A percentile compares a stretch with the other conserved stretches of the same genome.
phyloP scores from a whole-genome alignment of 164 flowering plant genomes.

The Saururus chinensis region DNA sequence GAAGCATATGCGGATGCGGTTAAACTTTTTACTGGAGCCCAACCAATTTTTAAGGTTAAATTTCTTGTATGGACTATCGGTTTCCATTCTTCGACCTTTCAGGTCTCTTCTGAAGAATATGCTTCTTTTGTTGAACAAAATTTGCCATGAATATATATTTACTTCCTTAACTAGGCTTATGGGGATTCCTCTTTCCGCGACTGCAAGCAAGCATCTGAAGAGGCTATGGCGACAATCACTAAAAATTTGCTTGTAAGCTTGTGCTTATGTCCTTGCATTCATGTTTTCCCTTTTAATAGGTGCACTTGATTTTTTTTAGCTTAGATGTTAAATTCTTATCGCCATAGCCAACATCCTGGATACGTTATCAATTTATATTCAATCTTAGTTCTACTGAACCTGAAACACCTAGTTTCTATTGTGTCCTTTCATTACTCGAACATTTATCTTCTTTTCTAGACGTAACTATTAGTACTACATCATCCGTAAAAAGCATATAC shows the following conservation, averaged over 20 bases:
- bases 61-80: no score
- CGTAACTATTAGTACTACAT: no score
- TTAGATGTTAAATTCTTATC: neutral
- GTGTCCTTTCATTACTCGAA: no score
- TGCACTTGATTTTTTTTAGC: neutral
- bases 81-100: neutral
- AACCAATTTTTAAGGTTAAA: slow-evolving; percentile 88
- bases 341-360: neutral
- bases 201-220: slow-evolving; percentile 90
- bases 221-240: slow-evolving; percentile 52
- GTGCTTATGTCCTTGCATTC: neutral
- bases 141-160: neutral
- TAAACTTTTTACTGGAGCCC: slow-evolving; percentile 81
- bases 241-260: slow-evolving; percentile 68
- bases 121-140: neutral
- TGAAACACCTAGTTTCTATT: neutral
- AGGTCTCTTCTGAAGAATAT: neutral
- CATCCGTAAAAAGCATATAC: no score
- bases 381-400: neutral
- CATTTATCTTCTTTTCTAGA: no score
- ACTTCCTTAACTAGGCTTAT: slow-evolving; percentile 47
- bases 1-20: slow-evolving; percentile 98
- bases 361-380: no score
- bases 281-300: neutral
- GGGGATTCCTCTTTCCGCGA: slow-evolving; percentile 96